Evolutionary conservation across 75 land plant genomes (phyloP).

Genomic region (Gnetum montanum): DNA sequence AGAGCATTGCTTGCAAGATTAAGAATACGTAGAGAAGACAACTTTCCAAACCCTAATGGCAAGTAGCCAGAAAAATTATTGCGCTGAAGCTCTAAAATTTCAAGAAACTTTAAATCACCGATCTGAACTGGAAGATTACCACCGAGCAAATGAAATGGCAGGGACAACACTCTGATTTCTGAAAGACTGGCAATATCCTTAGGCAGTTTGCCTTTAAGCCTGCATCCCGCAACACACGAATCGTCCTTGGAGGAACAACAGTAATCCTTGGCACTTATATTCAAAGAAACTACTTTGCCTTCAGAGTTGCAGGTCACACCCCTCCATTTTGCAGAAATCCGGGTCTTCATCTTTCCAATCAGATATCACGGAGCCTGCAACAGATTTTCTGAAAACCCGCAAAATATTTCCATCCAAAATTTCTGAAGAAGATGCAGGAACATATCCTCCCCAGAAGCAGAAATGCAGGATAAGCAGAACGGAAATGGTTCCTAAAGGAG

Average conservation of each 20-base stretch:
- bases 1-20: slow-evolving; percentile 37
- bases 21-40: slow-evolving; percentile 25
- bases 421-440: not conserved
- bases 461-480: not conserved
- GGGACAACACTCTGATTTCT: slow-evolving; percentile 1
- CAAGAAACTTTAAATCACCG: slow-evolving; percentile 30
- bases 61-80: slow-evolving; percentile 37
- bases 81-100: slow-evolving; percentile 52
- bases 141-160: slow-evolving; percentile 2
- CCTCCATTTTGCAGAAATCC: slow-evolving; percentile 38
- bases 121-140: slow-evolving; percentile 14
- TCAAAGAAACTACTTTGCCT: slow-evolving; percentile 21
- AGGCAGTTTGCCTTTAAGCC: slow-evolving; percentile 6
- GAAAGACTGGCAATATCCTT: slow-evolving; percentile 1
- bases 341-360: slow-evolving; percentile 21
- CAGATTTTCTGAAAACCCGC: slow-evolving; percentile 23
- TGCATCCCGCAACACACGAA: slow-evolving; percentile 4
- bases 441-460: not conserved
- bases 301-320: slow-evolving; percentile 38
- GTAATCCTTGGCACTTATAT: slow-evolving; percentile 10
- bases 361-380: slow-evolving; percentile 17
- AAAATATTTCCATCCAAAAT: slow-evolving; percentile 24
- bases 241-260: not conserved
- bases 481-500: no score
- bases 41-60: slow-evolving; percentile 25